Base-by-base conservation (phyloP, 108 stramenopile genomes). In the Cyclotella kingstonii region DNA sequence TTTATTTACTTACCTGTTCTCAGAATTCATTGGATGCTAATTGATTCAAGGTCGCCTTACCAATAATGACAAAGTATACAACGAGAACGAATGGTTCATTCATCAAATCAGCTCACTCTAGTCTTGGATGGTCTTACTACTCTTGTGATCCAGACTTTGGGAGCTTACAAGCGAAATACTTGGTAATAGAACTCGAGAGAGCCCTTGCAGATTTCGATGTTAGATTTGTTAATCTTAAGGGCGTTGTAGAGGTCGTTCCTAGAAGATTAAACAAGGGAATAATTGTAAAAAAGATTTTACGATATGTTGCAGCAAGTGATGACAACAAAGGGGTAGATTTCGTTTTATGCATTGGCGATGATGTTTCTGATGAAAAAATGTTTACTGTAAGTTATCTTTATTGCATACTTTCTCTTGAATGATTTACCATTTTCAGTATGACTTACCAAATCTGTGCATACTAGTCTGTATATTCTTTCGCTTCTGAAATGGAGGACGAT, bases 71-170 rank as follows among this genome's bases (percentile, higher is more conserved):
- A 34, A 93, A 94, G 63, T 96, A 89, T 80, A 96, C 97, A 14
- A 94, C 95, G 14, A 71, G 95, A 41, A 89, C 94, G 36, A 95
- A 95, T 73, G 94, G 92, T 36, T 94, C 94, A 1, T 89, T 88
- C 49, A 91, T 92, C 9, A 94, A 90, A 45, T 63, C 92, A 19
- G 91, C 86, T n/a, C 80, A 93, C 25, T 90, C 89, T 31, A 93
- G 95, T 35, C 86, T 98, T 39, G 92, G 95, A 19, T 99, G 98
- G 98, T 89, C 91, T 27, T 98, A 97, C 71, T 98, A 96, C 79
- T 86, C 93, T 3, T 95, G 96, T 26, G 99, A 99, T 80, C 99
- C 99, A 2, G 99, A 99, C 55, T 99, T 97, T 97, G 99, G 97
- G 8, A 81, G 81, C 3, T 78, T 94, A 14, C 97, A 98, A 70